Conservation (phyloP, 2,329 filamentous ascomycete species). For the Leptographium galeiforme region DNA sequence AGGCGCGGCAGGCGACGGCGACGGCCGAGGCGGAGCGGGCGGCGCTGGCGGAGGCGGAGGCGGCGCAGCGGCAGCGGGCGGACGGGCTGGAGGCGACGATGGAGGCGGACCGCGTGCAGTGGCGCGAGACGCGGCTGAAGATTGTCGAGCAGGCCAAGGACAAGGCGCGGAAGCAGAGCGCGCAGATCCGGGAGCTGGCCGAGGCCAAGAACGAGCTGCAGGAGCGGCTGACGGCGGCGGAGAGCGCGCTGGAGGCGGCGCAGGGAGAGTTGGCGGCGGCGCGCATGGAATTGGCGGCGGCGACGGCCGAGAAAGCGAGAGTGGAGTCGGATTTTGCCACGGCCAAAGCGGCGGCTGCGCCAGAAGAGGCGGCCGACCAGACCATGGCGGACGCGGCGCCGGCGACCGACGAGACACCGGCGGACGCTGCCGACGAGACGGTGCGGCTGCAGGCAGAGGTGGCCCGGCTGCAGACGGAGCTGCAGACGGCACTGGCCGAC, state of each 20-base stretch:
- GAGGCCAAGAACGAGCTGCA: constrained; percentile 41
- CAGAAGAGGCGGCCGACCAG: not conserved
- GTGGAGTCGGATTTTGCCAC: not conserved
- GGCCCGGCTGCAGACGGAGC: constrained; percentile 39
- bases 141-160: constrained; percentile 52
- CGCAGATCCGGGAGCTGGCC: constrained; percentile 39
- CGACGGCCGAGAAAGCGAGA: not conserved
- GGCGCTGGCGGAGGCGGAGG: constrained; percentile 33
- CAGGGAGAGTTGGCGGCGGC: constrained; percentile 4
- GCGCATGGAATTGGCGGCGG: constrained; percentile 16
- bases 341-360: too few species aligned
- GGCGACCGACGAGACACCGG: constrained; percentile 4
- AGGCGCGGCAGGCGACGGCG: constrained; percentile 56
- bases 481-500: constrained; percentile 52
- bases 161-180: constrained; percentile 37
- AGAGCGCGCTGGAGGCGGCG: constrained; percentile 3
- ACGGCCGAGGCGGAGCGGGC: constrained; percentile 53
- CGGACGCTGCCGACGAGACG: constrained; percentile 29
- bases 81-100: constrained; percentile 36
- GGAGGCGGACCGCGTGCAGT: constrained; percentile 40
- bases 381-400: not conserved
- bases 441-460: constrained; percentile 36
- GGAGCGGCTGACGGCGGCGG: constrained; percentile 30
- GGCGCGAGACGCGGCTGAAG: constrained; percentile 37
- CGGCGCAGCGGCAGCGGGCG: constrained; percentile 39